Evolutionary conservation across 2,329 filamentous ascomycete genomes (phyloP).

Genomic region (Curvularia eragrostidis): DNA sequence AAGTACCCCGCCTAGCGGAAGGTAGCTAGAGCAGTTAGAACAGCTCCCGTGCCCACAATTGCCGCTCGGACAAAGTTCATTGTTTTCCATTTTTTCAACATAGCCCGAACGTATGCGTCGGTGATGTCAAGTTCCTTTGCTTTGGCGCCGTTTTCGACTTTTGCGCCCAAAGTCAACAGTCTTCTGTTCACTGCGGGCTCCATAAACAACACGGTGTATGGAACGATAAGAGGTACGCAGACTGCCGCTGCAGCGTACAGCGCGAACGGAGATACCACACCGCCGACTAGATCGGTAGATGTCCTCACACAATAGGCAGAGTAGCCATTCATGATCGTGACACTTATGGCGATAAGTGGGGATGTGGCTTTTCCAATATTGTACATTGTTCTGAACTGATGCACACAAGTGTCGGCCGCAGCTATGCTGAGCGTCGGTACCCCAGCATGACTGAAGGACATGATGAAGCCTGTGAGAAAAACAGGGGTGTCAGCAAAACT

Average conservation of each 20-base stretch:
- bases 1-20: not conserved
- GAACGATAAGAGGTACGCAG: constrained; percentile 3
- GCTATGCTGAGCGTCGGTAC: constrained; percentile 11
- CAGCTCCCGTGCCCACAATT: constrained; percentile 2
- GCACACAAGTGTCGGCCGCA: constrained; percentile 8
- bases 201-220: constrained; percentile 10
- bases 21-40: constrained; percentile 4
- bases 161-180: constrained; percentile 1
- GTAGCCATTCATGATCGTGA: constrained; percentile 10
- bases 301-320: constrained; percentile 3
- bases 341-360: constrained; percentile 4
- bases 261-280: constrained; percentile 1
- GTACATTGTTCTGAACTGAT: constrained; percentile 14
- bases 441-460: constrained; percentile 12
- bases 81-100: constrained; percentile 8
- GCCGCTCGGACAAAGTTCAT: constrained; percentile 11
- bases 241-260: constrained; percentile 4
- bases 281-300: not conserved
- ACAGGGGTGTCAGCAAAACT: not conserved
- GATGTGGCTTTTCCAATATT: constrained; percentile 11
- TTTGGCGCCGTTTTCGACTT: constrained; percentile 7
- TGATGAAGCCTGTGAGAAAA: constrained; percentile 2
- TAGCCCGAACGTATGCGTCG: not conserved
- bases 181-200: constrained; percentile 7
- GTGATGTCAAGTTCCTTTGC: constrained; percentile 2